A percentile compares a stretch with the other conserved stretches of the same genome.
Conservation (phyloP, 139 green algal species). For the Chlamydomonas sphaeroides region DNA sequence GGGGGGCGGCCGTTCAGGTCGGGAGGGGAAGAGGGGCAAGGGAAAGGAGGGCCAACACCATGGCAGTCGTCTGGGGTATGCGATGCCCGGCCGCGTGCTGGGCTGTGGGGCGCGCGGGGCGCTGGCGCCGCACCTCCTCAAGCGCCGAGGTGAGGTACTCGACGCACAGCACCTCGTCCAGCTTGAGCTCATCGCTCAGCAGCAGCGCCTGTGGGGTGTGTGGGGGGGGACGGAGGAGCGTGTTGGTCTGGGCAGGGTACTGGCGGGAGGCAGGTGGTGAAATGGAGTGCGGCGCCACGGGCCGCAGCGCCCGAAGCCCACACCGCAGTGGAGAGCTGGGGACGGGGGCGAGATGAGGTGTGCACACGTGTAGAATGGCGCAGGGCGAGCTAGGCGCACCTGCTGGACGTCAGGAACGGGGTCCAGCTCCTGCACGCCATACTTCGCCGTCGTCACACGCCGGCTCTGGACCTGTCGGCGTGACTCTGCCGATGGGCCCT, state of each 20-base stretch:
- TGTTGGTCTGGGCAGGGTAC: too few relatives aligned
- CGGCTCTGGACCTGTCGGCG: conserved; percentile 61
- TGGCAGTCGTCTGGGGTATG: too few relatives aligned
- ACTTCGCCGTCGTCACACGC: conserved; percentile 51
- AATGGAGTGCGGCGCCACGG: too few relatives aligned
- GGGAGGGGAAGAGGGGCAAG: background rate
- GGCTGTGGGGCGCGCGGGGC: too few relatives aligned
- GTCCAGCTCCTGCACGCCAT: conserved; percentile 70
- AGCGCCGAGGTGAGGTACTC: conserved; percentile 66
- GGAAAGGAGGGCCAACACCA: too few relatives aligned
- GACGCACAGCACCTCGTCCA: conserved; percentile 75
- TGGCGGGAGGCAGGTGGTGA: too few relatives aligned
- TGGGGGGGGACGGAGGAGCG: too few relatives aligned
- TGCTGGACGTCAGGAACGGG: conserved; percentile 69
- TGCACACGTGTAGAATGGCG: too few relatives aligned
- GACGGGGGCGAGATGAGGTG: too few relatives aligned
- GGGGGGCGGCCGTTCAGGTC: background rate
- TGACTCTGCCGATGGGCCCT: conserved; percentile 64
- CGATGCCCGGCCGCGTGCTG: too few relatives aligned
- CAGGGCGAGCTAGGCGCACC: conserved; percentile 31
- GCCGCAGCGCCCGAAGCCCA: too few relatives aligned
- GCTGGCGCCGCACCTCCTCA: conserved; percentile 76
- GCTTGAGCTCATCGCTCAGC: conserved; percentile 69
- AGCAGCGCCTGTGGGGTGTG: conserved; percentile 55
- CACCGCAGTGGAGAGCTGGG: background rate